A percentile compares a stretch with the other conserved stretches of the same genome.
phyloP scores from a whole-genome alignment of 1,284 basidiomycete species.

The Puccinia sorghi region DNA sequence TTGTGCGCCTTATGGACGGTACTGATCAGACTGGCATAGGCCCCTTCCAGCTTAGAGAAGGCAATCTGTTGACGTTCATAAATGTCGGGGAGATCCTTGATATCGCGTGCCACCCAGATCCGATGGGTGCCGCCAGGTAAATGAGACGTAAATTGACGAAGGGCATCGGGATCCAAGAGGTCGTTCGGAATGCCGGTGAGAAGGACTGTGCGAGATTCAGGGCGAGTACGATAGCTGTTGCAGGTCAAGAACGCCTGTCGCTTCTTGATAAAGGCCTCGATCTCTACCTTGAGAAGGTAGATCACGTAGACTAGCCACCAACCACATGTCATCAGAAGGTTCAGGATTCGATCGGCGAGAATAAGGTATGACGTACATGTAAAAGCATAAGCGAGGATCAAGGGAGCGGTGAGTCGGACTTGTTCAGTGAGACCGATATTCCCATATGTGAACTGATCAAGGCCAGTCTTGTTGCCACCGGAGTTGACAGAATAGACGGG shows the following conservation, averaged over 20 bases:
- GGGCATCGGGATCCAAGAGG: constrained; percentile 68
- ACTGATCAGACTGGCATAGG: constrained; percentile 74
- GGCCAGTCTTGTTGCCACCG: constrained; percentile 63
- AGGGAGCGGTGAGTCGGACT: constrained; percentile 71
- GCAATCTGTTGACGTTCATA: constrained; percentile 76
- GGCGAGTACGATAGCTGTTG: constrained; percentile 68
- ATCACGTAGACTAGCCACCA: constrained; percentile 70
- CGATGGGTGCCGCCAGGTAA: constrained; percentile 81
- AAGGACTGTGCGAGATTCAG: constrained; percentile 83
- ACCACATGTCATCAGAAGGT: not conserved
- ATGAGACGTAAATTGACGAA: constrained; percentile 69
- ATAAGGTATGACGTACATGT: constrained; percentile 65
- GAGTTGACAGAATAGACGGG: constrained; percentile 63
- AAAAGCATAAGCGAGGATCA: constrained; percentile 71
- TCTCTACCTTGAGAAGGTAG: constrained; percentile 76
- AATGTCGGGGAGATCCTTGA: constrained; percentile 78
- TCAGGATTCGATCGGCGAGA: not conserved
- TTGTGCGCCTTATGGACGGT: constrained; percentile 67
- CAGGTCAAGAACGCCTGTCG: constrained; percentile 84
- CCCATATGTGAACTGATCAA: constrained; percentile 78
- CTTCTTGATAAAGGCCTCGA: constrained; percentile 74
- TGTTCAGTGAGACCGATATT: constrained; percentile 67
- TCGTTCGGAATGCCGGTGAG: constrained; percentile 83
- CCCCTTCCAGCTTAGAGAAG: constrained; percentile 76
- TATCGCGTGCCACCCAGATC: constrained; percentile 86